Percentiles rank a stretch among this genome's conserved stretches.
Evolutionary conservation across 2,329 filamentous ascomycete genomes (phyloP).

Genomic region (Fusarium vanettenii): DNA sequence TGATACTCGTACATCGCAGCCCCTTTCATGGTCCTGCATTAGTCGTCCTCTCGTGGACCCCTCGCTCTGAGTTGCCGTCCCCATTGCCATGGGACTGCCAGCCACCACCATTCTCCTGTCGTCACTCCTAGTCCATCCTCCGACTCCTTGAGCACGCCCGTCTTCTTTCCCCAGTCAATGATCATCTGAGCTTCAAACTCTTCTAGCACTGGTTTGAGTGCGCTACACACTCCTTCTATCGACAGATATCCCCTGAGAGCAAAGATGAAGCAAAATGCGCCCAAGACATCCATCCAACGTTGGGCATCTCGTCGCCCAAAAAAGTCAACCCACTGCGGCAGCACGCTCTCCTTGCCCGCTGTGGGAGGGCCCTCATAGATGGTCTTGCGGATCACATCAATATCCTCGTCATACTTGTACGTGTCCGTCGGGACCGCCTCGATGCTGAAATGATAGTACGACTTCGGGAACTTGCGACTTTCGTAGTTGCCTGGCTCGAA

Average conservation of each 20-base stretch:
- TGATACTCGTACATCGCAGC: slow-evolving; percentile 8
- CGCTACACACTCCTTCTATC: slow-evolving; percentile 62
- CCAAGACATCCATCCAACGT: slow-evolving; percentile 74
- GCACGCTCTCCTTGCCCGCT: slow-evolving; percentile 56
- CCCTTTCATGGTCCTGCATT: not conserved
- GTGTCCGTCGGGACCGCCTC: slow-evolving; percentile 70
- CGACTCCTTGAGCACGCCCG: slow-evolving; percentile 62
- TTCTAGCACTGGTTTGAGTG: slow-evolving; percentile 69
- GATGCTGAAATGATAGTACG: slow-evolving; percentile 73
- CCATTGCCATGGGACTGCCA: slow-evolving; percentile 57
- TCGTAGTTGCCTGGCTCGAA: slow-evolving; percentile 79
- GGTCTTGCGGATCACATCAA: slow-evolving; percentile 54
- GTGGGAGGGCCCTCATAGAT: slow-evolving; percentile 54
- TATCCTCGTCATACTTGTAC: slow-evolving; percentile 68
- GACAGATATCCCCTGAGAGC: slow-evolving; percentile 71
- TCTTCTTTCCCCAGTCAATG: slow-evolving; percentile 66
- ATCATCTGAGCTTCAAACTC: slow-evolving; percentile 71
- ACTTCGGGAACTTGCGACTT: slow-evolving; percentile 74
- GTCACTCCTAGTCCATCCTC: slow-evolving; percentile 55
- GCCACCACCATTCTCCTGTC: slow-evolving; percentile 76
- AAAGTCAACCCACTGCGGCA: slow-evolving; percentile 81
- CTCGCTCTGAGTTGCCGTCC: slow-evolving; percentile 14
- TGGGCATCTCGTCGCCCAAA: slow-evolving; percentile 68
- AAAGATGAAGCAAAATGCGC: slow-evolving; percentile 70
- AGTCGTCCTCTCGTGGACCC: slow-evolving; percentile 9